Evolutionary conservation across 2,329 filamentous ascomycete genomes (phyloP).

Genomic region (Xylariaceae sp.): DNA sequence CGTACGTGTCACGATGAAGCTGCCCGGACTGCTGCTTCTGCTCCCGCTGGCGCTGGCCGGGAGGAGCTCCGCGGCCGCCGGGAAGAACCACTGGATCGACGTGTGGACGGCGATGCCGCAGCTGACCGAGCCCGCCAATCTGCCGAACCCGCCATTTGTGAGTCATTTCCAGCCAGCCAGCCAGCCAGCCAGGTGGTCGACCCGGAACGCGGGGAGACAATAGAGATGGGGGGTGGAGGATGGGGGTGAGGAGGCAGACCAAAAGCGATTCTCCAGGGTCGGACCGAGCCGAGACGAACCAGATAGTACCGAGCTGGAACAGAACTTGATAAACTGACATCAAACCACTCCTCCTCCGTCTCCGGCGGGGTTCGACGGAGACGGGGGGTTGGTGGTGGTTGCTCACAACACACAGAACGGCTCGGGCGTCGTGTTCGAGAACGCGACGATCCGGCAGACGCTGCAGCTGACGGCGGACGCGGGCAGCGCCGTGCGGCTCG

Average conservation of each 20-base stretch:
- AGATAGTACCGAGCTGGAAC: too few species aligned
- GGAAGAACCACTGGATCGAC: conserved; percentile 47
- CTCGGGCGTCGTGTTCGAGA: conserved; percentile 43
- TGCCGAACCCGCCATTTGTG: conserved; percentile 50
- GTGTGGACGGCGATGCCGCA: conserved; percentile 58
- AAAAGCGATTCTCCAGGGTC: too few species aligned
- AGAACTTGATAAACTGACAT: too few species aligned
- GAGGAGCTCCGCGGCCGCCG: neutral
- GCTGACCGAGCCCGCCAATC: conserved; percentile 44
- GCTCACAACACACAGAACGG: conserved; percentile 47
- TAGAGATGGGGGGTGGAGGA: too few species aligned
- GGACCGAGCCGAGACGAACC: too few species aligned
- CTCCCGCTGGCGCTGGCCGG: neutral
- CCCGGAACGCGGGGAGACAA: too few species aligned
- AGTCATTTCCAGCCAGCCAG: too few species aligned
- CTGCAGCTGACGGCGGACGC: conserved; percentile 47
- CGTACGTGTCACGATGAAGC: neutral
- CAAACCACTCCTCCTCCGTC: too few species aligned
- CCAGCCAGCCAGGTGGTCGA: too few species aligned
- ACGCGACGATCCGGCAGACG: conserved; percentile 56
- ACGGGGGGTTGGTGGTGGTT: too few species aligned
- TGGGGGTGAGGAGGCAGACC: too few species aligned
- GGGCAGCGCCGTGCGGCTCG: conserved; percentile 47
- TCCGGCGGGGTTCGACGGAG: too few species aligned
- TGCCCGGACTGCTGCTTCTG: neutral